Conservation (phyloP, 768 basidiomycete species). For the Punctularia strigosozonata region DNA sequence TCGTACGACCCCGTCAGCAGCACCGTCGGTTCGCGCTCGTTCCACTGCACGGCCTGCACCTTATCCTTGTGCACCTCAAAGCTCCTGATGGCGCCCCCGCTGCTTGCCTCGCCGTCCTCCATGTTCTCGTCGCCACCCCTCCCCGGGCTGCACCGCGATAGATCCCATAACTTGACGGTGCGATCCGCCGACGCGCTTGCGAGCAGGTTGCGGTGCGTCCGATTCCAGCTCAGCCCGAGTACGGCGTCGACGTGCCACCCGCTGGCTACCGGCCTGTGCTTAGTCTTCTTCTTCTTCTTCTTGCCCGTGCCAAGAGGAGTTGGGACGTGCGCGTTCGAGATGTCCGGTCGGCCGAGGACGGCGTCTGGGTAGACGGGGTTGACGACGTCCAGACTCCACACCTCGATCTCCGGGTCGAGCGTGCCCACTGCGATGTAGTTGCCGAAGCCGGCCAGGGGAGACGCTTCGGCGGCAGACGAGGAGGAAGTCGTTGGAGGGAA, state of each 20-base stretch:
- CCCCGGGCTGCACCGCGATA: slow-evolving; percentile 57
- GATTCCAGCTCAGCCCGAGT: slow-evolving; percentile 90
- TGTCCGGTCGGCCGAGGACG: slow-evolving; percentile 83
- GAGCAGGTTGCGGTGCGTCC: slow-evolving; percentile 75
- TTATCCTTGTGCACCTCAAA: slow-evolving; percentile 86
- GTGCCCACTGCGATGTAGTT: slow-evolving; percentile 96
- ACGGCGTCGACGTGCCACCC: slow-evolving; percentile 90
- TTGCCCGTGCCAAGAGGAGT: slow-evolving; percentile 84
- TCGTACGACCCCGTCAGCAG: slow-evolving; percentile 91
- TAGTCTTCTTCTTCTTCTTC: slow-evolving; percentile 87
- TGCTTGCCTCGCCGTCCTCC: slow-evolving; percentile 30
- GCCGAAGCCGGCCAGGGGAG: slow-evolving; percentile 37
- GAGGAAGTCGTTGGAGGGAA: slow-evolving; percentile 59
- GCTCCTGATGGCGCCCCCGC: slow-evolving; percentile 62
- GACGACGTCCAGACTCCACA: slow-evolving; percentile 91
- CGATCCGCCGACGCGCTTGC: slow-evolving; percentile 89
- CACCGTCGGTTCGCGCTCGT: slow-evolving; percentile 76
- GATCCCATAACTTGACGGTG: slow-evolving; percentile 97
- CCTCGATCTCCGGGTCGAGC: slow-evolving; percentile 95
- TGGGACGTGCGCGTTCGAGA: slow-evolving; percentile 69
- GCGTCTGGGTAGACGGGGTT: slow-evolving; percentile 91
- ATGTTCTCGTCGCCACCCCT: slow-evolving; percentile 21
- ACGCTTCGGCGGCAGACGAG: slow-evolving; percentile 22
- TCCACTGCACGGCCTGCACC: slow-evolving; percentile 96
- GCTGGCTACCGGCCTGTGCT: slow-evolving; percentile 45